These are phyloP conservation scores for Myxozyma melibiosi DNA, from an alignment of 805 yeast species.

Conservation along the genomic window DNA sequence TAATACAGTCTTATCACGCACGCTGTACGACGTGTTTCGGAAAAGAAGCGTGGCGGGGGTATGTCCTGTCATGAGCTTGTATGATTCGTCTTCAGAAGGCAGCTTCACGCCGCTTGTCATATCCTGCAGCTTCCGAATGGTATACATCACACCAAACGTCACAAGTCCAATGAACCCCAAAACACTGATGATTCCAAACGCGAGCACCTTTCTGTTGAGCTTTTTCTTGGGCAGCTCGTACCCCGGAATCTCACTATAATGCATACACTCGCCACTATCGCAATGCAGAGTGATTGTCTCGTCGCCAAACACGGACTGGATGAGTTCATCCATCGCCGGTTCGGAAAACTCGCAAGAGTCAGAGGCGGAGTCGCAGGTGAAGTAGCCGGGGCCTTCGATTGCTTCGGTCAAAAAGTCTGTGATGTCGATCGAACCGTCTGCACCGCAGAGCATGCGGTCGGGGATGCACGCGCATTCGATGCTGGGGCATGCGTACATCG, in stretches of 20 bases:
- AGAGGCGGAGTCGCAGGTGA: slow-evolving; percentile 68
- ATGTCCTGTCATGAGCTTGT: slow-evolving; percentile 56
- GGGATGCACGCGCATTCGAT: slow-evolving; percentile 90
- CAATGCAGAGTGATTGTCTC: slow-evolving; percentile 81
- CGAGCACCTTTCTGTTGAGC: slow-evolving; percentile 32
- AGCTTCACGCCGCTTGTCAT: slow-evolving; percentile 21
- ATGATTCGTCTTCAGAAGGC: slow-evolving; percentile 47
- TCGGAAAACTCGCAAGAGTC: slow-evolving; percentile 80
- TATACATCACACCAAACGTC: slow-evolving; percentile 30
- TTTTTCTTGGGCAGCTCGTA: slow-evolving; percentile 64
- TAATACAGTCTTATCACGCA: slow-evolving; percentile 56
- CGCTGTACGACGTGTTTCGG: slow-evolving; percentile 67
- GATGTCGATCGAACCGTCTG: slow-evolving; percentile 84
- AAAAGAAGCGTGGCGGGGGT: slow-evolving; percentile 76
- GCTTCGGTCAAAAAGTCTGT: slow-evolving; percentile 90
- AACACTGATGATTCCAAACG: slow-evolving; percentile 16
- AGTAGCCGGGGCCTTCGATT: slow-evolving; percentile 90
- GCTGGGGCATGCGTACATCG: slow-evolving; percentile 75
- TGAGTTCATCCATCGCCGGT: slow-evolving; percentile 93
- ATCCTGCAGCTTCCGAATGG: slow-evolving; percentile 22
- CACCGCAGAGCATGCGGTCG: slow-evolving; percentile 91
- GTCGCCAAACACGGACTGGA: slow-evolving; percentile 92
- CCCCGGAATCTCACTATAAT: slow-evolving; percentile 91
- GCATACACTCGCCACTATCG: slow-evolving; percentile 86
- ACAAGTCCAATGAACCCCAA: slow-evolving; percentile 31